Evolutionary conservation across 2,329 filamentous ascomycete genomes (phyloP).

Genomic region (Fulvia fulva): DNA sequence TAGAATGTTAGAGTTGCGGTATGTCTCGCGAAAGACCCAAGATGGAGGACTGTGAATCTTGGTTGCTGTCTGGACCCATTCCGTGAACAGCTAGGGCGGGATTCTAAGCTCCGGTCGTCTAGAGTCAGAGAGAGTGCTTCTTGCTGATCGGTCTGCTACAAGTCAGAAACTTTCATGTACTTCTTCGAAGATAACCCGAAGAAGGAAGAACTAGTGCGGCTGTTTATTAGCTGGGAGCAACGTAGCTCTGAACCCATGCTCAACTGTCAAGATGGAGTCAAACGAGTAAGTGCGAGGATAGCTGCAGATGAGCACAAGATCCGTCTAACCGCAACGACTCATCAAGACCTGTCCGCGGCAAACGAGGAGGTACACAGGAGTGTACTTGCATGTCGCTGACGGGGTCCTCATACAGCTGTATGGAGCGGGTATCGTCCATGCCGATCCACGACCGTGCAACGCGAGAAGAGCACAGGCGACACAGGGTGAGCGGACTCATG

Average conservation of each 20-base stretch:
- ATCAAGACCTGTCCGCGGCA: background rate
- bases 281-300: background rate
- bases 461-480: background rate
- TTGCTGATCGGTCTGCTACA: background rate
- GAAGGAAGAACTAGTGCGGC: background rate
- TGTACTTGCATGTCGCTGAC: background rate
- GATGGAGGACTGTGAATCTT: background rate
- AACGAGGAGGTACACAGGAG: background rate
- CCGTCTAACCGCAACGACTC: background rate
- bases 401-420: background rate
- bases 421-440: background rate
- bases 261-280: background rate
- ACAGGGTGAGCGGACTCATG: background rate
- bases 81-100: background rate
- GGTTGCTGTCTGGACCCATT: background rate
- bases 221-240: background rate
- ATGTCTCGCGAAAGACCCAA: background rate
- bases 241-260: background rate
- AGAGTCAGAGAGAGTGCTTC: background rate
- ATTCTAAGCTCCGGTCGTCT: background rate
- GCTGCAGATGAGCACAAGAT: background rate
- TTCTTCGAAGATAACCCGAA: background rate
- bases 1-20: background rate
- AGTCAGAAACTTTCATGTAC: background rate
- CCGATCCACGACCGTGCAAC: background rate